Base-by-base conservation (phyloP, 805 yeast species). In the Monosporozyma yasuniensis region DNA sequence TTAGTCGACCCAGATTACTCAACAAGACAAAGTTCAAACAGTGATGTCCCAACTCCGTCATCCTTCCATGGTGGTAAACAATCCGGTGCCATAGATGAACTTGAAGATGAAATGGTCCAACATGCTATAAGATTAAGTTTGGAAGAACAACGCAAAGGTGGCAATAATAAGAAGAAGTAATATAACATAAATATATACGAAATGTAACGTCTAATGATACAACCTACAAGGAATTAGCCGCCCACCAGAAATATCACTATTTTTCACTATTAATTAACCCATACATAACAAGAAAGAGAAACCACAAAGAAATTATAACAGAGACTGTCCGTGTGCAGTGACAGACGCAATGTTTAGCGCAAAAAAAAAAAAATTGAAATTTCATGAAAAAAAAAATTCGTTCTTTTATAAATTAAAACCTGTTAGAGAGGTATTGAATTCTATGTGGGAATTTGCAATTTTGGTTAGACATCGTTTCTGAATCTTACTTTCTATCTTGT, bases 91-190 rank as follows among this genome's bases (percentile, higher is more conserved):
- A 48, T 53, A 28, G 54, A 56, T 9, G 81, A 77, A 28, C 54
- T 81, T 43, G 87, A 89, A 64, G 85, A 85, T 50, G 72, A 83
- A 56, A 85, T 88, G 96, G 73, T 89, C 46, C 84, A 84, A 58
- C 90, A 87, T 61, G 96, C 96, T 0, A 74, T 89, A 66, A 71
- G 87, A 54, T 70, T 87, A 46, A 83, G 90, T 44, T 64, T 88
- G 38, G 65, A 83, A 42, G 95, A 87, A 9, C 23, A 41, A 19
- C 21, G 22, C 3, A 37, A 18, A 19, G 41, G n/a, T 11, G n/a
- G n/a, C n/a, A n/a, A n/a, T n/a, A n/a, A n/a, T n/a, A 7, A 14
- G 22, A 37, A 19, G 23, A 37, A 37, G 11, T 37, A 37, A 18
- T 37, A 18, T 37, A 10, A 2, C 23, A 18, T 14, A 3, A 9